Evolutionary conservation across 2,329 filamentous ascomycete genomes (phyloP), one percentile per base, ranked within the genome.

Genomic region (Lithohypha guttulata): DNA sequence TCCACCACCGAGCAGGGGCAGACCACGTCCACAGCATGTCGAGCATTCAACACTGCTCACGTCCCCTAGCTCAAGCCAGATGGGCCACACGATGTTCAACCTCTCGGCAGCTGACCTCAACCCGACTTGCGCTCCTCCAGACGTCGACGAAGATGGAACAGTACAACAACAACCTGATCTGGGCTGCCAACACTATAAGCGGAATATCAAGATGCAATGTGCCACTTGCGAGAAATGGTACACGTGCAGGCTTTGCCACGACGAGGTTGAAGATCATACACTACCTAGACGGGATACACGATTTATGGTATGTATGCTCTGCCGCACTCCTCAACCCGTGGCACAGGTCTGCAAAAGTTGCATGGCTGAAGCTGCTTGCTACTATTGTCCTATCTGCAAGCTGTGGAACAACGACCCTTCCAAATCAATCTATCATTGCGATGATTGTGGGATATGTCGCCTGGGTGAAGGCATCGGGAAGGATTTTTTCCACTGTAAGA

Each of bases 401-500:
- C 70, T 98, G 2, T 98, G 91, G 91, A 89, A 96, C 55, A 86
- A 96, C 54, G 84, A 95, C 51, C 75, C 78, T 39, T 79, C 77
- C 49, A 95, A 93, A 59, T 81, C 80, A 48, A 94, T 96, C 42
- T 98, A 98, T 56, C 91, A 98, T 58, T 98, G 91, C 59, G 75
- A 79, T 54, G 91, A 96, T 54, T 98, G 91, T 59, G 91, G 91
- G 3, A 94, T 98, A 45, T 98, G 91, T 57, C 75, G 91, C 42
- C 79, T 87, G 42, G 91, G 91, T 1, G 76, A 85, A 58, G 91
- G 91, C 1, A 66, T 98, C 20, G 89, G 91, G 3, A 96, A 94
- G 57, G 91, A 98, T 57, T 98, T 93, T 58, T 87, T 93, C 55
- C 91, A 98, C 61, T 98, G 91, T 81, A 93, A 94, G 80, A 87